A percentile compares a stretch with the other conserved stretches of the same genome.
phyloP scores from a whole-genome alignment of 805 yeast species.

The Candida silvatica region DNA sequence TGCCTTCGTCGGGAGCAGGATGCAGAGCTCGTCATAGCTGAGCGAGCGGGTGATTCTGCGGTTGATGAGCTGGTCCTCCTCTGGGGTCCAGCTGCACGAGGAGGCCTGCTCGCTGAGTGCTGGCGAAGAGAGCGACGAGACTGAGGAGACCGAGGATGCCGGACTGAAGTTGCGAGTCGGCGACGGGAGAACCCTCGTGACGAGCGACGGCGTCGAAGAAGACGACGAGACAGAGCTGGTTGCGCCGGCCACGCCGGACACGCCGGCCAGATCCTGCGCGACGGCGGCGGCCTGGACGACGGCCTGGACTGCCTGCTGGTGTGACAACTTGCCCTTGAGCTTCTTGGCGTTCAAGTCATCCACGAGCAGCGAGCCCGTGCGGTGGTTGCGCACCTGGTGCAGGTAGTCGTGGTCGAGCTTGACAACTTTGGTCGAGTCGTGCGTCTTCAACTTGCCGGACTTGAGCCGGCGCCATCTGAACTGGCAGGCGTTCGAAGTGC shows the following conservation, averaged over 20 bases:
- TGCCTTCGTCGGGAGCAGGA: slow-evolving; percentile 63
- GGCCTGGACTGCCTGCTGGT: background rate
- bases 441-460: slow-evolving; percentile 30
- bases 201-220: background rate
- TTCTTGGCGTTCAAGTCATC: slow-evolving; percentile 1
- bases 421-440: background rate
- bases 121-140: slow-evolving; percentile 1
- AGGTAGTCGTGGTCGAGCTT: slow-evolving; percentile 2
- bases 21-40: slow-evolving; percentile 63
- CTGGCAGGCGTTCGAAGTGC: slow-evolving; percentile 88
- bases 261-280: background rate
- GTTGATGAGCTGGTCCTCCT: slow-evolving; percentile 63
- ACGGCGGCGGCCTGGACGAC: background rate
- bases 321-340: background rate
- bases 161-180: background rate
- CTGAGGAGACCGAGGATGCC: background rate
- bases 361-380: slow-evolving; percentile 2
- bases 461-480: slow-evolving; percentile 77
- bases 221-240: background rate
- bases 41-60: slow-evolving; percentile 49
- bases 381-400: background rate
- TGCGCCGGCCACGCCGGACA: background rate
- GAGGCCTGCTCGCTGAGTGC: background rate
- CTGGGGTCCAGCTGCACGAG: slow-evolving; percentile 40
- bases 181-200: background rate